Percentiles rank a stretch among this genome's conserved stretches.
phyloP scores from a whole-genome alignment of 2,329 filamentous ascomycete species.

The Aspergillus flavus region DNA sequence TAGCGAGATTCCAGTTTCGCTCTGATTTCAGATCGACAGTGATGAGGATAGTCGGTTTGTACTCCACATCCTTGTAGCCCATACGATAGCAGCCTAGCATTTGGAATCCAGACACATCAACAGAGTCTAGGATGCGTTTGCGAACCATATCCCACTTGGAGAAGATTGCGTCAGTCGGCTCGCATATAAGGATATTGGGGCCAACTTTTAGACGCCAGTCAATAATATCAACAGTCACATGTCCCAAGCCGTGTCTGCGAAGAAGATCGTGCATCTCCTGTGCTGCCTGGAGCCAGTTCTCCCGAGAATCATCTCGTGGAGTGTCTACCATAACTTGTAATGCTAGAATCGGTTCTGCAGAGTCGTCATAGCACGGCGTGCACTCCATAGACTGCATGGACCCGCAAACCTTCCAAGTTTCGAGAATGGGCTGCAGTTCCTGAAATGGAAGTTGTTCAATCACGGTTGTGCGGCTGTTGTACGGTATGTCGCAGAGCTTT shows the following conservation, averaged over 20 bases:
- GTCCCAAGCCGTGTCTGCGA: background rate
- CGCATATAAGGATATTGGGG: background rate
- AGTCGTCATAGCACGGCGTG: constrained; percentile 1
- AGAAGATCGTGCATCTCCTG: background rate
- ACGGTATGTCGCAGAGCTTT: background rate
- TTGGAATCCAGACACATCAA: background rate
- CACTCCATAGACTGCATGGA: background rate
- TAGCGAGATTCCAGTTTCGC: background rate
- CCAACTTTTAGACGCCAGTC: background rate
- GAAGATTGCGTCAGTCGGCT: background rate
- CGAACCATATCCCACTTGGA: background rate
- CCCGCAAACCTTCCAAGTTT: background rate
- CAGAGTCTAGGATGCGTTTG: background rate
- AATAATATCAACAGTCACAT: background rate
- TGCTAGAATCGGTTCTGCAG: background rate
- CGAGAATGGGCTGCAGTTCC: background rate
- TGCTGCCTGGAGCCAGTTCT: background rate
- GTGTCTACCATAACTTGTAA: background rate
- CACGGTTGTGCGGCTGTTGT: background rate
- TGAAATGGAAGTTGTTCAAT: background rate
- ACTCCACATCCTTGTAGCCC: background rate
- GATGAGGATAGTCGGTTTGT: background rate
- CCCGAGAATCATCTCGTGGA: background rate
- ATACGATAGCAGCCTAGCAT: background rate
- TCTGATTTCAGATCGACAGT: background rate